Evolutionary conservation across 805 yeast species (phyloP).

Genomic region (Saturnispora mendoncae): DNA sequence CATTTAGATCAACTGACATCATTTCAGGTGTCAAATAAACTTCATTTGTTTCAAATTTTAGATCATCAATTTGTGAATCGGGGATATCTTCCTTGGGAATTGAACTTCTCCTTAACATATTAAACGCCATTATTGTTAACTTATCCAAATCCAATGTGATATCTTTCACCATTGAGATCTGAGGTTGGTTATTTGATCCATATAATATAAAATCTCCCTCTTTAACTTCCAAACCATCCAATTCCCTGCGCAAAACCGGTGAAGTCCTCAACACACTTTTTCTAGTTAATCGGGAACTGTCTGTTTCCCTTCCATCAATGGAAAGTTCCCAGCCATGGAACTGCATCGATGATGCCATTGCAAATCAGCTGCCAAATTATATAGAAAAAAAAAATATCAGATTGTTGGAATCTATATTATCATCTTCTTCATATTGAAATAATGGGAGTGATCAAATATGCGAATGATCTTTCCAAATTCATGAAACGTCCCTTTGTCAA

Average conservation of each 20-base stretch:
- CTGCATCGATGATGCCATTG: no score
- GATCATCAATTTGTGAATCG: constrained; percentile 15
- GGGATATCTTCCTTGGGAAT: constrained; percentile 18
- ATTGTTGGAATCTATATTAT: no score
- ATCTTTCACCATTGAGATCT: constrained; percentile 42
- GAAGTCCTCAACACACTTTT: background rate
- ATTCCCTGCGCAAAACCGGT: constrained; percentile 26
- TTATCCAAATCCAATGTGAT: constrained; percentile 42
- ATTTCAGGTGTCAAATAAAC: constrained; percentile 45
- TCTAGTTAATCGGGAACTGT: background rate
- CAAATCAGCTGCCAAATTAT: no score
- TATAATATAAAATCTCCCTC: constrained; percentile 47
- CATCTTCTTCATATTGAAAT: no score
- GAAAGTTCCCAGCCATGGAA: no score
- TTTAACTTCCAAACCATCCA: constrained; percentile 40
- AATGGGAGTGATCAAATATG: background rate
- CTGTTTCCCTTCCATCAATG: background rate
- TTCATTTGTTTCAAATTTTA: constrained; percentile 33
- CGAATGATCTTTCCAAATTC: background rate
- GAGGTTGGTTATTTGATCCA: constrained; percentile 28
- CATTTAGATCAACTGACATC: constrained; percentile 34
- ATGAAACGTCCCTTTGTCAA: constrained; percentile 22
- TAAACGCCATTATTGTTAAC: constrained; percentile 39
- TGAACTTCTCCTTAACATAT: constrained; percentile 29
- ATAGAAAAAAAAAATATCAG: no score